A percentile compares a stretch with the other conserved stretches of the same genome.
Conservation (phyloP, 129 eudicot genomes). For the Rutidosis leptorrhynchoides region DNA sequence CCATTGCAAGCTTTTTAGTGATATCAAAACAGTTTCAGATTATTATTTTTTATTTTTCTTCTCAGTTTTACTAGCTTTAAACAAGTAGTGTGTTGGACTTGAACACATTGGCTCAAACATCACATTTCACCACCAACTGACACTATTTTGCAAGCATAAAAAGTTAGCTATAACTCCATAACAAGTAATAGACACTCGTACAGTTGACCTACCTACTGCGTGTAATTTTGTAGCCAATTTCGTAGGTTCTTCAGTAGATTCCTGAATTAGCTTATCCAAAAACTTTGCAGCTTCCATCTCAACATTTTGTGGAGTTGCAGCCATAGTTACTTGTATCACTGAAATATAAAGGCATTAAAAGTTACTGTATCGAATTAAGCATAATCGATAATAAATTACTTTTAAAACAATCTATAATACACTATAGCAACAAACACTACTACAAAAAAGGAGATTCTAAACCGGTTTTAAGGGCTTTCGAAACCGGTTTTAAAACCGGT, state of each 20-base stretch:
- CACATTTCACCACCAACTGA: background rate
- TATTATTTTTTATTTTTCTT: no score
- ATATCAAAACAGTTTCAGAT: no score
- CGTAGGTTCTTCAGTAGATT: slow-evolving; percentile 89
- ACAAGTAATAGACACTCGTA: background rate
- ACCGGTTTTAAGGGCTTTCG: no score
- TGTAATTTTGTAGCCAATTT: slow-evolving; percentile 97
- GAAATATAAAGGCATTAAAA: background rate
- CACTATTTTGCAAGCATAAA: slow-evolving; percentile 5
- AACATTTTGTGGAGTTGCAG: slow-evolving; percentile 72
- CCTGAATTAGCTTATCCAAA: slow-evolving; percentile 92
- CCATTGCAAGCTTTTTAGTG: background rate
- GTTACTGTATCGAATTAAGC: background rate
- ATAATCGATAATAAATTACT: background rate
- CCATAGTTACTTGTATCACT: slow-evolving; percentile 45
- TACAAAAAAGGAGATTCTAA: no score
- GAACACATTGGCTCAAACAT: slow-evolving; percentile 1
- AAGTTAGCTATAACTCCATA: background rate
- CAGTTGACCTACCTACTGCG: slow-evolving; percentile 62
- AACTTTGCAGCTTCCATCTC: slow-evolving; percentile 98
- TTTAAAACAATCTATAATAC: slow-evolving; percentile 7
- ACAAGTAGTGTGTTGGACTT: background rate
- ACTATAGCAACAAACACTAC: background rate
- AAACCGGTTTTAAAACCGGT: no score
- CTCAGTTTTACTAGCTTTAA: background rate